Evolutionary conservation across 108 stramenopile genomes (phyloP), one percentile per base, ranked within the genome.

Genomic region (Fragilaria crotonensis): DNA sequence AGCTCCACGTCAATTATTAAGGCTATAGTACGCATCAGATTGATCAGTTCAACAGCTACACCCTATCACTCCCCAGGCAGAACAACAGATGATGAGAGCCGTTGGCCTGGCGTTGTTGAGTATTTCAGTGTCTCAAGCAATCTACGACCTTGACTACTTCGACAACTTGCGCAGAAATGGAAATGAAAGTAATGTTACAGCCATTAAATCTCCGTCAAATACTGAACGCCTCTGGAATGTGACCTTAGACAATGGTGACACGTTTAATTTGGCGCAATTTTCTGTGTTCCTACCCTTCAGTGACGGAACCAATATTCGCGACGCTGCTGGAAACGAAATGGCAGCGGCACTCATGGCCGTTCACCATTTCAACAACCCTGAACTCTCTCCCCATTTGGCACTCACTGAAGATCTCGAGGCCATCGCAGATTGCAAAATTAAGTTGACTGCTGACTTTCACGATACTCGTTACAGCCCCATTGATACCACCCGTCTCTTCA

Each of bases 381-480:
- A 50, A 7, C n/a, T 23, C 5, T 23, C 22, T 21, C 49, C 49
- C 9, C n/a, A 23, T 7, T 25, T 50, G 49, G 17, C 14, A 14
- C 41, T 9, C 9, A n/a, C n/a, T n/a, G n/a, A n/a, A n/a, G 36
- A 41, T 41, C 36, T 14, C 7, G 17, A 21, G 9, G 20, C 7
- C 9, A 9, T 50, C 5, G 9, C 22, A 50, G 22, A 50, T 5
- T 61, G 60, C 50, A 61, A 50, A 20, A 31, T 61, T 9, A 47
- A 61, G 14, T 29, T 61, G 26, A 61, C 60, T n/a, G 2, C 45
- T 25, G 48, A 61, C 19, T 31, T 61, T 11, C 28, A 22, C 22
- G 60, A 61, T 52, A 61, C 60, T 0, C 14, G 50, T 3, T 61
- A 45, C 49, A 53, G 52, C 45, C 60, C 60, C 17, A 51, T 61